Conservation (phyloP, 2,329 filamentous ascomycete genomes). For the Fusarium armeniacum region DNA sequence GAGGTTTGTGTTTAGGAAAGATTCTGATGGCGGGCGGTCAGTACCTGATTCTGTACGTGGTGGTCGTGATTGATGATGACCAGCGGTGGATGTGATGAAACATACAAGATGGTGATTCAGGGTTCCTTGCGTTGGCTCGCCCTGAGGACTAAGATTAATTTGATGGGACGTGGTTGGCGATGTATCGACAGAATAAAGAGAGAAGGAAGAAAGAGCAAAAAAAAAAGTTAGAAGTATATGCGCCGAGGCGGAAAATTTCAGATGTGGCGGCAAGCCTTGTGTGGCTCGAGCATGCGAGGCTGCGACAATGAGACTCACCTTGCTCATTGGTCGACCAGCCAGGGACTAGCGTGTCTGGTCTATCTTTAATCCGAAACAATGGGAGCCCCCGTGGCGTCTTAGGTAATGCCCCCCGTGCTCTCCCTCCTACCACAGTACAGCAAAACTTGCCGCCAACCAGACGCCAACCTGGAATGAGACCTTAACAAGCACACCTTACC, state of each 20-base stretch:
- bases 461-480: slow-evolving; percentile 57
- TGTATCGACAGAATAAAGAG: slow-evolving; percentile 34
- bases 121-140: slow-evolving; percentile 75
- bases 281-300: slow-evolving; percentile 30
- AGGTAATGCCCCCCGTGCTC: slow-evolving; percentile 52
- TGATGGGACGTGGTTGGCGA: slow-evolving; percentile 35
- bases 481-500: slow-evolving; percentile 54
- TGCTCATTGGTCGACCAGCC: background rate
- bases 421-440: slow-evolving; percentile 51
- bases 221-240: slow-evolving; percentile 40
- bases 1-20: slow-evolving; percentile 35
- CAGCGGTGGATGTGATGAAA: background rate
- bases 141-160: slow-evolving; percentile 56
- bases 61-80: background rate
- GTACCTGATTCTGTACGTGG: slow-evolving; percentile 7
- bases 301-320: slow-evolving; percentile 1
- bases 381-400: slow-evolving; percentile 42
- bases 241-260: slow-evolving; percentile 47
- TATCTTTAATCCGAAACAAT: slow-evolving; percentile 44
- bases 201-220: slow-evolving; percentile 37
- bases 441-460: slow-evolving; percentile 61
- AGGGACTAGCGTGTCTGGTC: slow-evolving; percentile 5
- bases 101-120: slow-evolving; percentile 54
- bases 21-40: slow-evolving; percentile 32
- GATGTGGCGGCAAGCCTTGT: slow-evolving; percentile 40